Conservation (phyloP, 169 alveolate genomes). For the Blepharisma undulans region DNA sequence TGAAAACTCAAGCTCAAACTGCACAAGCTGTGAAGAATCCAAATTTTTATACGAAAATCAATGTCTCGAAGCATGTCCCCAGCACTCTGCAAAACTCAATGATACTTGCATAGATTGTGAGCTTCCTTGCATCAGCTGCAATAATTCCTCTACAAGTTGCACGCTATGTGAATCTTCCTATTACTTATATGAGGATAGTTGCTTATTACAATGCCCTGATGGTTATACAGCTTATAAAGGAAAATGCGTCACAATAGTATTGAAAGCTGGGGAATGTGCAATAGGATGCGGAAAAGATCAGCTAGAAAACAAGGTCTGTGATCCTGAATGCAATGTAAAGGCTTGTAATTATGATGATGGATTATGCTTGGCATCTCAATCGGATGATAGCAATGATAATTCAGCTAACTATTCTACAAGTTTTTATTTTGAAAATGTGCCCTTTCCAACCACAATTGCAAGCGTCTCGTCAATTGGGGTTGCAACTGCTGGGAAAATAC, state of each 20-base stretch:
- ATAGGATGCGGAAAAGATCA: background rate
- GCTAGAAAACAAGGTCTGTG: background rate
- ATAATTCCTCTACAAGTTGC: background rate
- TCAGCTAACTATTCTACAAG: background rate
- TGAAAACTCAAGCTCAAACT: background rate
- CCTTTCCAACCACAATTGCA: background rate
- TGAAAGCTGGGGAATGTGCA: background rate
- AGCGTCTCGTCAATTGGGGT: background rate
- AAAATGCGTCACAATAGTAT: background rate
- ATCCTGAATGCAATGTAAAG: slow-evolving; percentile 6
- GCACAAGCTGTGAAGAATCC: background rate
- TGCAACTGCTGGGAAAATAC: background rate
- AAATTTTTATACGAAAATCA: background rate
- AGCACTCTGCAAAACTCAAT: background rate
- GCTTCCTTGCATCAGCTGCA: background rate
- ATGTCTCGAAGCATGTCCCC: background rate
- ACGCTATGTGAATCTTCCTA: background rate
- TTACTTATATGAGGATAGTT: background rate
- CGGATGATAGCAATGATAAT: background rate
- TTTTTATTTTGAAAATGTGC: background rate
- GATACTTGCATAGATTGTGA: background rate
- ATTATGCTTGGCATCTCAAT: background rate
- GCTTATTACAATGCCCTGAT: slow-evolving; percentile 18
- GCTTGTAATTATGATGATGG: slow-evolving; percentile 1
- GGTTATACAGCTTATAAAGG: background rate